phyloP scores from a whole-genome alignment of 1,284 basidiomycete species.

The Abortiporus biennis region DNA sequence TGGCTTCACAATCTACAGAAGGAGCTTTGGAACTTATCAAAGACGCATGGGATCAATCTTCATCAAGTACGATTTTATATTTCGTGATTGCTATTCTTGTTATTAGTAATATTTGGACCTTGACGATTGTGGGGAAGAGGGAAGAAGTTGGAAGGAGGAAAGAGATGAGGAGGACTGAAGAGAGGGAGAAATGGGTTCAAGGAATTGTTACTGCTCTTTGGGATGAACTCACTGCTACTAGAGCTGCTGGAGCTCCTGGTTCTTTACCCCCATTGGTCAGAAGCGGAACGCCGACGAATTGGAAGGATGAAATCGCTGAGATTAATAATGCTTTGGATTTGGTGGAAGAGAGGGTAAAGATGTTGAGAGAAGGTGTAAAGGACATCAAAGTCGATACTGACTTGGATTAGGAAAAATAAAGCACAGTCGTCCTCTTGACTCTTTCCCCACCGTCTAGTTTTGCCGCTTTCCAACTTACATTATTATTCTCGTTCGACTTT shows the following conservation, averaged over 20 bases:
- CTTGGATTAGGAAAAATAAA: too few relatives aligned
- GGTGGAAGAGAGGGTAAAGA: slow-evolving; percentile 22
- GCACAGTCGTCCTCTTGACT: too few relatives aligned
- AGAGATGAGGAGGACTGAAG: slow-evolving; percentile 51
- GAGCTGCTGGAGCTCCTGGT: slow-evolving; percentile 10
- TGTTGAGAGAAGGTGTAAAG: slow-evolving; percentile 16
- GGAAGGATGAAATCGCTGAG: slow-evolving; percentile 44
- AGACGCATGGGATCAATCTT: slow-evolving; percentile 71
- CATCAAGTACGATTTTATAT: slow-evolving; percentile 62
- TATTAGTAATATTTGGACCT: slow-evolving; percentile 73
- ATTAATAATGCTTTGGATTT: slow-evolving; percentile 46
- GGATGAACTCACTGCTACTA: slow-evolving; percentile 57
- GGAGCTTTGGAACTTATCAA: slow-evolving; percentile 69
- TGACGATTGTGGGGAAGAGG: slow-evolving; percentile 47
- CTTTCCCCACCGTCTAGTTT: too few relatives aligned
- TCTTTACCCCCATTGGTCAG: slow-evolving; percentile 15
- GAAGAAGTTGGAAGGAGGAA: slow-evolving; percentile 51
- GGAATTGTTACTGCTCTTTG: slow-evolving; percentile 60
- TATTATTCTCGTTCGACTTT: too few relatives aligned
- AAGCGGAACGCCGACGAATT: slow-evolving; percentile 20
- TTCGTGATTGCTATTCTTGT: slow-evolving; percentile 69
- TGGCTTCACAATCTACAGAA: slow-evolving; percentile 60
- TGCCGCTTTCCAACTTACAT: too few relatives aligned
- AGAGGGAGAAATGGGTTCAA: slow-evolving; percentile 70
- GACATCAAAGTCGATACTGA: neutral